Base-by-base conservation (phyloP, 1,284 basidiomycete species). In the Ganoderma lucidum region DNA sequence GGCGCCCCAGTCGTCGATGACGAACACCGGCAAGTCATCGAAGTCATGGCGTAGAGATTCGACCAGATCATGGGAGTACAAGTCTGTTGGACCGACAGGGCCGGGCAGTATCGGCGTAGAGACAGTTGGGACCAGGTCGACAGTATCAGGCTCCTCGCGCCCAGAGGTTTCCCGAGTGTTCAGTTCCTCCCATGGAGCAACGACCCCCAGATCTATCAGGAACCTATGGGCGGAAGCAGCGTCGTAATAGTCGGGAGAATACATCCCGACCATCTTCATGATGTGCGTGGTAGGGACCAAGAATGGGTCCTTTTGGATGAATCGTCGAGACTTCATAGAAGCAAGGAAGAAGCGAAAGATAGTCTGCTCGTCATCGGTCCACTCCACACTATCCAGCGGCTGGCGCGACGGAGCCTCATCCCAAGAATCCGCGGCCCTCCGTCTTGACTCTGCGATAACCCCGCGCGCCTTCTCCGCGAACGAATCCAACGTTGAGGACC, bases 1-100 rank as follows among this genome's bases (percentile, higher is more conserved):
- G 0, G 98, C 97, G 6, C 76, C 79, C 0, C 84, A 77, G 74
- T 96, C 95, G 78, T 99, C 98, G 66, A 99, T 93, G 23, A 98
- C 93, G 79, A 93, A 99, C 0, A 96, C 95, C 0, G 90, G 90
- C 66, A 93, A 80, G 70, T 90, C 76, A 14, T 93, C 94, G 79
- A 96, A 98, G 80, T 99, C 97, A 76, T 95, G 90, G 5, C 96
- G 91, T 2, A 95, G 79, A 30, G 85, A 80, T 39, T 91, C 91
- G 41, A 90, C 81, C 0, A 87, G 84, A 75, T 95, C 93, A 1
- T 76, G 75, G 2, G 81, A 74, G 70, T 89, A 86, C 35, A 92
- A 83, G 72, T 91, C 90, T 70, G 88, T 84, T 0, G 86, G 86
- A 3, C 88, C 88, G 3, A 88, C 77, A 17, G 83, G 67, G 76